These are phyloP conservation scores for Aotearoamyces nothofagi DNA, from an alignment of 2,329 filamentous ascomycete species.

Conservation along the genomic window DNA sequence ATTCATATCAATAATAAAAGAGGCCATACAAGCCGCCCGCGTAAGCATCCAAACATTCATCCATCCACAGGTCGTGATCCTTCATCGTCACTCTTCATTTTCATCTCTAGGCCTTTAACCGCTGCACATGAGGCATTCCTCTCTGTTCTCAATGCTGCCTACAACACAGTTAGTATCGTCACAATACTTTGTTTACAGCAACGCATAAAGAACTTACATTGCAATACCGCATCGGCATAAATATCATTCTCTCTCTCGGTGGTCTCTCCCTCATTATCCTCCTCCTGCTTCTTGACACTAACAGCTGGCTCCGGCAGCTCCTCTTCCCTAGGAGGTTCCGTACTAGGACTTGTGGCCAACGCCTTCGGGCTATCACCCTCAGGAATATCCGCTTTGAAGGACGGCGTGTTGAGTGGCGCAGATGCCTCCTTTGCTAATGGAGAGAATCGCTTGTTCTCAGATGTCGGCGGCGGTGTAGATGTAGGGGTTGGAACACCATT, in stretches of 20 bases:
- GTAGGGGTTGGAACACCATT: constrained; percentile 57
- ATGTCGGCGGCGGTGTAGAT: constrained; percentile 44
- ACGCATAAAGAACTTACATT: constrained; percentile 58
- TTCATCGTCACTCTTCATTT: too few relatives aligned
- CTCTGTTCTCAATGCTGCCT: constrained; percentile 94
- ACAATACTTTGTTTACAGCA: too few relatives aligned
- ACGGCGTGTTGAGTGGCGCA: constrained; percentile 46
- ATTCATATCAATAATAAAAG: too few relatives aligned
- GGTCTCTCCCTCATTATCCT: constrained; percentile 56
- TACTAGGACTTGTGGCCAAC: constrained; percentile 53
- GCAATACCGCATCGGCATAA: constrained; percentile 81
- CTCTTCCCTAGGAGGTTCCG: constrained; percentile 44
- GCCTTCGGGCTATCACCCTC: constrained; percentile 71
- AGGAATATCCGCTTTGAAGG: constrained; percentile 62
- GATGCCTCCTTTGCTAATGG: constrained; percentile 32
- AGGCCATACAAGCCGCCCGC: too few relatives aligned
- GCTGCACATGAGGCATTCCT: constrained; percentile 94
- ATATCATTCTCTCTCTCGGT: constrained; percentile 78
- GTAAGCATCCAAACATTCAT: too few relatives aligned
- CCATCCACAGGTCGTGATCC: too few relatives aligned
- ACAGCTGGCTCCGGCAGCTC: constrained; percentile 44
- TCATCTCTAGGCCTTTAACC: too few relatives aligned
- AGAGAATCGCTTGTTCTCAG: constrained; percentile 22
- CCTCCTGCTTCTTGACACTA: constrained; percentile 44
- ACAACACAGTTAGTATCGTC: constrained; percentile 20